Base-by-base conservation (phyloP, 2,329 filamentous ascomycete genomes). In the Simplicillium aogashimaense region DNA sequence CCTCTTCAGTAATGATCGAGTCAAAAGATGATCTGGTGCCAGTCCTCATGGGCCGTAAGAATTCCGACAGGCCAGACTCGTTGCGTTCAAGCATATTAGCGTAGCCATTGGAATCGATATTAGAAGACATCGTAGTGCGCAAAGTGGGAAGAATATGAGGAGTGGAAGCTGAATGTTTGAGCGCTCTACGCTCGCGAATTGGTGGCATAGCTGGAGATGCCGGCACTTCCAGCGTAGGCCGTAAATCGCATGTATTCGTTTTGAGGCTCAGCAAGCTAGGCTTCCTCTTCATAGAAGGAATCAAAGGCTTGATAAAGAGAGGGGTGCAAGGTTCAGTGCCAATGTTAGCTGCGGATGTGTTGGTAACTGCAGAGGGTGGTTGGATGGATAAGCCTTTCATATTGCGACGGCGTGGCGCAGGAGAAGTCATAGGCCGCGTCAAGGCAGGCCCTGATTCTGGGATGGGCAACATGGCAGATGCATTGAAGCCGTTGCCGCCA, bases 361-460 rank as follows among this genome's bases (percentile, higher is more conserved):
- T 60, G 30, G 64, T 62, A 36, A 61, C 55, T 10, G 60, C 61
- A 36, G 72, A 67, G 0, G 67, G 81, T 39, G 72, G 78, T 52
- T 89, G 84, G 35, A 92, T 84, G 2, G 83, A 88, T 4, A 92
- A 70, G 31, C 85, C 85, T 62, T 92, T 92, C 63, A 88, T 81
- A 54, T 92, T 92, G 43, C 84, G 80, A n/a, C 83, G 81, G 51
- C 83, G 73, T 1, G 81, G 81, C 3, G 78, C 78, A 7, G 81
- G 79, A 16, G 78, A 82, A 15, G 78, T 81, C 73, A 79, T 78
- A 13, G 78, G 78, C 29, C 78, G 67, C 46, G 67, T 67, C 20
- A 66, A 54, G n/a, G 56, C 57, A 31, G 51, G 47, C 35, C 29
- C 55, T 42, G 62, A 49, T 47, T 70, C 63, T 45, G 64, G 59